Base-by-base conservation (phyloP, 495 filamentous ascomycete species). In the Tuber brumale region DNA sequence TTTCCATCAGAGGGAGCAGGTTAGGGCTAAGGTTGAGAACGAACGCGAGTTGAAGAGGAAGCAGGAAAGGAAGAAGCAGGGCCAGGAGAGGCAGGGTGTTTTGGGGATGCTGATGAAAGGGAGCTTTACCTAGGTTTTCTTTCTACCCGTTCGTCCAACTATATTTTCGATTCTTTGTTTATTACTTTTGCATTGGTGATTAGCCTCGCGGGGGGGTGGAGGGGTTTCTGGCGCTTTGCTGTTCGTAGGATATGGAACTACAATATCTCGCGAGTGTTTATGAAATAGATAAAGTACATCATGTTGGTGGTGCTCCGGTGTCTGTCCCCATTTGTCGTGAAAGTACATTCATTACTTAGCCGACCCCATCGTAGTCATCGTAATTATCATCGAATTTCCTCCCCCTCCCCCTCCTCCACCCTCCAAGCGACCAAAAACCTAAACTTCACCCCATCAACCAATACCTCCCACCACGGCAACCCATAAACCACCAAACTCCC, bases 1-100 rank as follows among this genome's bases (percentile, higher is more conserved):
- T 76, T 92, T 94, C 81, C 73, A 82, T 23, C 89, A 92, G 6
- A 88, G 93, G 70, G 94, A 92, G 85, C 90, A 92, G 84, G 84
- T 89, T 78, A 85, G 86, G 76, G 87, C 85, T 5, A 86, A 85
- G 46, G 82, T 92, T 35, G 88, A 88, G 66, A 90, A 89, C 82
- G 86, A 84, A 45, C 90, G 91, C 85, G 86, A 86, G 82, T 86
- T 87, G 82, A 85, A 91, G 71, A 90, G 91, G 83, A 92, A 91
- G 83, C 87, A 86, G 76, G 89, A 91, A 85, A 88, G 88, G 76
- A 92, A 90, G 85, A 89, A 87, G 41, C 92, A 81, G 74, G 90
- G 84, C 76, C 84, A 70, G 82, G 87, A 84, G 81, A 87, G 78
- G 86, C 88, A 82, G 73, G 76, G 86, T 61, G 74, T 80, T 35